Evolutionary conservation across 305 asterid species (phyloP).

Genomic region (Solanum hybrid): DNA sequence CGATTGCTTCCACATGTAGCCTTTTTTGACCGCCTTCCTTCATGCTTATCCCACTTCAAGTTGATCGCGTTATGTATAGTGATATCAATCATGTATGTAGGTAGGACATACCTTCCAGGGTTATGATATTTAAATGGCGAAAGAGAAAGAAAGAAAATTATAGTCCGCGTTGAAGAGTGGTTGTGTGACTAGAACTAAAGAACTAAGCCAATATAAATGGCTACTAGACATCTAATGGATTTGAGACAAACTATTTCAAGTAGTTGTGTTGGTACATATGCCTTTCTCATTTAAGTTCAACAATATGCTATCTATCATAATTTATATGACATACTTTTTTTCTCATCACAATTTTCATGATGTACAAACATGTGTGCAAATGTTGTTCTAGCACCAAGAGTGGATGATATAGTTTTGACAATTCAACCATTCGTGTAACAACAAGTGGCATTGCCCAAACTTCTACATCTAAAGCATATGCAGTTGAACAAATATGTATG

Average conservation of each 20-base stretch:
- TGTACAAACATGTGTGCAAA: not conserved
- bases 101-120: not conserved
- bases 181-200: not conserved
- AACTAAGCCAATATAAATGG: not conserved
- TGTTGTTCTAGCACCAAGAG: not conserved
- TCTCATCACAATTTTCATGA: not conserved
- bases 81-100: not conserved
- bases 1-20: not conserved
- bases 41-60: not conserved
- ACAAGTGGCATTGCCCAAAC: not conserved
- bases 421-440: not conserved
- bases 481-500: not conserved
- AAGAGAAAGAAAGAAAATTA: not conserved
- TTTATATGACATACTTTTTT: not conserved
- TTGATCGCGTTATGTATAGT: not conserved
- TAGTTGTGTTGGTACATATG: not conserved
- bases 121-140: not conserved
- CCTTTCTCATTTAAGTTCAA: not conserved
- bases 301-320: not conserved
- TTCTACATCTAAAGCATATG: not conserved
- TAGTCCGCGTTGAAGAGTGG: not conserved
- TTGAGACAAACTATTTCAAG: not conserved
- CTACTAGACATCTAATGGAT: not conserved
- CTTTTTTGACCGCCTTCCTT: not conserved
- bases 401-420: not conserved